Base-by-base conservation (phyloP, 2,329 filamentous ascomycete genomes). In the Diaporthe vaccinii region DNA sequence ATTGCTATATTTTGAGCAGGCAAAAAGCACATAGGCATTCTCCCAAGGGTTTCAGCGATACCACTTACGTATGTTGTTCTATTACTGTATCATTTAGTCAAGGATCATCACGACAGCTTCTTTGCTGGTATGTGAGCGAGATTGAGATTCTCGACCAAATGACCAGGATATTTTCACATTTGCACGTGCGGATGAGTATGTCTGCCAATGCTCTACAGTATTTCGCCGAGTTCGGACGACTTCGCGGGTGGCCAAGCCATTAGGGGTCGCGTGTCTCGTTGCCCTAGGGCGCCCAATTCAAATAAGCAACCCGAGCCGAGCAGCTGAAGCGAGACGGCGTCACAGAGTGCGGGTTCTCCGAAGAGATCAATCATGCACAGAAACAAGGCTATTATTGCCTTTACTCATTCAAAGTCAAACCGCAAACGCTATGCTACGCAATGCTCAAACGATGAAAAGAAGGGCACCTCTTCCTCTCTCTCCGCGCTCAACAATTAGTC, bases 11-110 rank as follows among this genome's bases (percentile, higher is more conserved):
- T 39, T 68, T 55, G 34, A 55, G 49, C 46, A 55, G 28, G 65
- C 49, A 28, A 69, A 55, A 55, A 55, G 65, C 49, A 69, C 46
- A 55, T 17, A 14, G 49, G 65, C 49, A 69, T 69, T 55, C 53
- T 53, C n/a, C 49, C 49, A 25, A 69, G 65, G 49, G 49, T 55
- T 55, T 69, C 65, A 69, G 46, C 28, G 70, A 73, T 67, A 73
- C 58, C 59, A 67, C 28, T 51, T 65, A 3, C 59, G 59, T 39
- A 57, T 28, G 59, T 69, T 55, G 49, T 44, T 46, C 20, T 46
- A 57, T 46, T 55, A 72, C 49, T 65, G 36, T 67, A 36, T 67
- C 46, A 57, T 67, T 44, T 55, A 67, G n/a, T 39, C 12, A 14
- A 22, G n/a, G 36, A 39, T 69, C 15, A 20, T 53, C 20, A 53